Percentiles rank a stretch among this genome's conserved stretches.
Conservation (phyloP, 163 green algal species). For the Scenedesmus sp. region DNA sequence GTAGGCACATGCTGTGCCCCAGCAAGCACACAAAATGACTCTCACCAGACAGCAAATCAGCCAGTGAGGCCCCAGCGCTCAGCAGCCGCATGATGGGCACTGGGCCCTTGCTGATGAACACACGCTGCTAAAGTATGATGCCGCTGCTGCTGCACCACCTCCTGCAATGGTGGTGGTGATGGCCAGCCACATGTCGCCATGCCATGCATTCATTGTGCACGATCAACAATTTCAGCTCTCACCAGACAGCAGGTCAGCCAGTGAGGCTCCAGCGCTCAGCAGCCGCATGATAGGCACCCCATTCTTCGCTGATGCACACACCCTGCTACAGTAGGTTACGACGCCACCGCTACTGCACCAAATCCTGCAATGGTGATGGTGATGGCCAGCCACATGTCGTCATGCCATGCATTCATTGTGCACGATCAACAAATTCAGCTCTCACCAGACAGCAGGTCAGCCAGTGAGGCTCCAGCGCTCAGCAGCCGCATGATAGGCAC, state of each 20-base stretch:
- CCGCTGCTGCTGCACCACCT: neutral
- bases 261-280: neutral
- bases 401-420: too few species aligned
- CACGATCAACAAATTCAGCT: neutral
- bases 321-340: too few species aligned
- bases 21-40: too few species aligned
- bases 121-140: too few species aligned
- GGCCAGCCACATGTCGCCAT: too few species aligned
- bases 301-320: neutral
- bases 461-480: neutral
- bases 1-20: too few species aligned
- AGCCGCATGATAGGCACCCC: neutral
- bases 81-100: constrained; percentile 31
- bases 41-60: neutral
- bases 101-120: neutral
- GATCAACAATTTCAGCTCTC: neutral
- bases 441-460: constrained; percentile 1
- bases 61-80: neutral
- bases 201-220: too few species aligned
- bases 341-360: too few species aligned
- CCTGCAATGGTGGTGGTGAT: neutral
- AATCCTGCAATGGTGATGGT: too few species aligned
- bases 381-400: too few species aligned
- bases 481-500: constrained; percentile 33
- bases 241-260: neutral